A percentile compares a stretch with the other conserved stretches of the same genome.
Conservation (phyloP, 495 filamentous ascomycete genomes). For the Hypoxylon trugodes region DNA sequence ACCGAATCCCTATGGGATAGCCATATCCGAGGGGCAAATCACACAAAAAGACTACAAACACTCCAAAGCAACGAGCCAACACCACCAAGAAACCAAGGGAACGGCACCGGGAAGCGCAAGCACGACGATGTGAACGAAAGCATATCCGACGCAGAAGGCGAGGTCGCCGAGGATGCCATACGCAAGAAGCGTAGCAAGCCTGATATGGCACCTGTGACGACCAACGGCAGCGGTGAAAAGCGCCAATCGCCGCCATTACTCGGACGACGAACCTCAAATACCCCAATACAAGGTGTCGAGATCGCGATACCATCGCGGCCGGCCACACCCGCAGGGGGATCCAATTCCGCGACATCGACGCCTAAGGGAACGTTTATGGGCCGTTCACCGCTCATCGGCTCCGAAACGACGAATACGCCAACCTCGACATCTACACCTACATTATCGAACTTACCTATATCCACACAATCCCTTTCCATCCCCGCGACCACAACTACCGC, state of each 20-base stretch:
- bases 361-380: slow-evolving; percentile 45
- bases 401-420: slow-evolving; percentile 30
- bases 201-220: slow-evolving; percentile 39
- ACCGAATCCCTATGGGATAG: slow-evolving; percentile 67
- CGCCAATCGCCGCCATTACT: slow-evolving; percentile 45
- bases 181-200: slow-evolving; percentile 55
- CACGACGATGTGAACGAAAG: slow-evolving; percentile 50
- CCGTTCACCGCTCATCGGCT: slow-evolving; percentile 51
- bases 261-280: slow-evolving; percentile 46
- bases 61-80: slow-evolving; percentile 22
- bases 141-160: slow-evolving; percentile 42
- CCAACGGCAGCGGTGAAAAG: slow-evolving; percentile 22
- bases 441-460: slow-evolving; percentile 25
- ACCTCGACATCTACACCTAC: neutral
- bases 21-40: slow-evolving; percentile 60
- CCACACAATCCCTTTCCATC: slow-evolving; percentile 24
- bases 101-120: slow-evolving; percentile 48
- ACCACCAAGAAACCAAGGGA: slow-evolving; percentile 17
- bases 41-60: slow-evolving; percentile 51
- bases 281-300: slow-evolving; percentile 57
- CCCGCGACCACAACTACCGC: slow-evolving; percentile 24
- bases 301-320: slow-evolving; percentile 65
- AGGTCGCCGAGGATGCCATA: slow-evolving; percentile 49
- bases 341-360: slow-evolving; percentile 43
- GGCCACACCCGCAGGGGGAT: slow-evolving; percentile 55